Percentiles rank a stretch among this genome's conserved stretches.
Conservation (phyloP, 169 alveolate genomes). For the Besnoitia besnoiti region DNA sequence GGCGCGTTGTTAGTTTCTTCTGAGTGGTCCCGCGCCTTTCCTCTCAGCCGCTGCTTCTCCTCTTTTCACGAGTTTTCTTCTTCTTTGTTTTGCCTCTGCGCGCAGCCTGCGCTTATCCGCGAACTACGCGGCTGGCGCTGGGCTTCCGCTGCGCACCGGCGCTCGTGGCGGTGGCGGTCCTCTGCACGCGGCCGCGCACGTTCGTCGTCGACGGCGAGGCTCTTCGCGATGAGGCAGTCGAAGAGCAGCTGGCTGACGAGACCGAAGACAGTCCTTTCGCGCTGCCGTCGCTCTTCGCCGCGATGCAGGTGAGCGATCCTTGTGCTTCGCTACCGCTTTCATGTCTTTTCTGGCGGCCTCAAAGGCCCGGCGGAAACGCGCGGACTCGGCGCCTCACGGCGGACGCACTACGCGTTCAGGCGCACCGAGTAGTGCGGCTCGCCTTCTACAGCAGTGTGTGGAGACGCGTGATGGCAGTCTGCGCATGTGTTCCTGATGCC, state of each 20-base stretch:
- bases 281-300: background rate
- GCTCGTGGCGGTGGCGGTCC: background rate
- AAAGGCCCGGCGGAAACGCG: too few species aligned
- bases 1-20: too few species aligned
- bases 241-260: background rate
- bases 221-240: background rate
- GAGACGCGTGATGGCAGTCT: too few species aligned
- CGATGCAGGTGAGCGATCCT: background rate
- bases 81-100: background rate
- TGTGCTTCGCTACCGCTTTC: too few species aligned
- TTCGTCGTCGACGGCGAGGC: conserved; percentile 1
- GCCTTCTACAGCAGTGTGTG: too few species aligned
- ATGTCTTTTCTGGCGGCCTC: too few species aligned
- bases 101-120: conserved; percentile 4
- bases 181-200: background rate
- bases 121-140: conserved; percentile 18
- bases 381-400: too few species aligned
- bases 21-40: too few species aligned
- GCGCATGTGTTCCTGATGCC: too few species aligned
- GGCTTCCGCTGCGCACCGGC: conserved; percentile 36
- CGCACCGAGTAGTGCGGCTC: too few species aligned
- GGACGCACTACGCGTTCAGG: too few species aligned
- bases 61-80: background rate
- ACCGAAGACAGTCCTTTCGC: background rate
- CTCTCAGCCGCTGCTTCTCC: too few species aligned